Evolutionary conservation across 2,329 filamentous ascomycete species (phyloP).

Genomic region (Ophiostoma fasciatum): DNA sequence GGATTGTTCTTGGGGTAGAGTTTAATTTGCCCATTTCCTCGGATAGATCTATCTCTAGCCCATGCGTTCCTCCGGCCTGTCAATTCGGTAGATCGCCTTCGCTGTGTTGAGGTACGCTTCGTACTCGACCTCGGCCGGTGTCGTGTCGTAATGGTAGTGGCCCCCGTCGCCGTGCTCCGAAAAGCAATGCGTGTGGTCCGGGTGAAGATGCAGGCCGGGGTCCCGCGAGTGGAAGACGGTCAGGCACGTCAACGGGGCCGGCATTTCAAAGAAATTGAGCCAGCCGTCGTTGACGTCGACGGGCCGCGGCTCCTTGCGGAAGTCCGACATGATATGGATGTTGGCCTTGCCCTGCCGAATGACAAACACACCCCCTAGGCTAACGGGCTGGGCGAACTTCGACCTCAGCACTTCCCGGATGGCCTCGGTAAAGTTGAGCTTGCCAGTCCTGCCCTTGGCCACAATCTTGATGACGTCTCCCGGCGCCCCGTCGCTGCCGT

Average conservation of each 20-base stretch:
- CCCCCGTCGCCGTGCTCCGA: slow-evolving; percentile 12
- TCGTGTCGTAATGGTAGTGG: slow-evolving; percentile 3
- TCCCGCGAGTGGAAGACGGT: slow-evolving; percentile 27
- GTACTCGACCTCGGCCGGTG: slow-evolving; percentile 2
- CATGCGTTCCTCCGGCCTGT: no score
- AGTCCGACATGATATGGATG: slow-evolving; percentile 31
- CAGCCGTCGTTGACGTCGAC: slow-evolving; percentile 21
- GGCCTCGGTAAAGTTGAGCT: slow-evolving; percentile 19
- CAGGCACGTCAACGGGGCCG: slow-evolving; percentile 23
- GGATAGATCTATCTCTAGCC: no score
- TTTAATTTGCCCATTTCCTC: no score
- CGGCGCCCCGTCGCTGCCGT: slow-evolving; percentile 19
- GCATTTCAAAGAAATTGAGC: slow-evolving; percentile 24
- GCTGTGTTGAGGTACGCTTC: slow-evolving; percentile 4
- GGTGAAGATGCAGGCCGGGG: slow-evolving; percentile 23
- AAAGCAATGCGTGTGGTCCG: slow-evolving; percentile 35
- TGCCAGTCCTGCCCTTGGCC: slow-evolving; percentile 17
- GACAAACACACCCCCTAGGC: slow-evolving; percentile 26
- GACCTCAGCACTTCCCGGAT: slow-evolving; percentile 18
- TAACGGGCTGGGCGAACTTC: slow-evolving; percentile 19
- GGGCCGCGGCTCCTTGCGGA: slow-evolving; percentile 16
- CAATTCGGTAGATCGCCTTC: slow-evolving; percentile 4
- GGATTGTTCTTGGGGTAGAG: no score
- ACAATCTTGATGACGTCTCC: slow-evolving; percentile 23
- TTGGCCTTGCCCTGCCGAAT: slow-evolving; percentile 21